Evolutionary conservation across 495 filamentous ascomycete genomes (phyloP).

Genomic region (Xylaria intraflava): DNA sequence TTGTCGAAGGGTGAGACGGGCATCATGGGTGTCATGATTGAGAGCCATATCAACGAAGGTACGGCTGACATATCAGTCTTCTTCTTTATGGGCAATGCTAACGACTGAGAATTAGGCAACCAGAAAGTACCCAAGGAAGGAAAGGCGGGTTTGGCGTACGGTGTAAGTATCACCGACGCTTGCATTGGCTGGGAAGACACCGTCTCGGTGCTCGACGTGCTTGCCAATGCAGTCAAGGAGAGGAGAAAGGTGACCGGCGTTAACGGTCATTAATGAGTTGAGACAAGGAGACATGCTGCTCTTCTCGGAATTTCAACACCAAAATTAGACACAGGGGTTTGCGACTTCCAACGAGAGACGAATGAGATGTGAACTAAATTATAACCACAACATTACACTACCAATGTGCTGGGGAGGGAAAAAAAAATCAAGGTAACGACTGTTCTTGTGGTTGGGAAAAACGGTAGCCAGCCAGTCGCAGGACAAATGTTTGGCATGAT

Average conservation of each 20-base stretch:
- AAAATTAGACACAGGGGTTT: neutral
- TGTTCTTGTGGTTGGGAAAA: too few relatives aligned
- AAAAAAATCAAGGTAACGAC: neutral
- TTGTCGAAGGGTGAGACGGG: slow-evolving; percentile 74
- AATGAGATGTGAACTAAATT: too few relatives aligned
- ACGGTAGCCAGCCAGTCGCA: too few relatives aligned
- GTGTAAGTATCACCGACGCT: slow-evolving; percentile 95
- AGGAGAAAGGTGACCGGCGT: slow-evolving; percentile 44
- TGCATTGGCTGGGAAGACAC: slow-evolving; percentile 96
- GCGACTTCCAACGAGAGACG: neutral
- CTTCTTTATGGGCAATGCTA: neutral
- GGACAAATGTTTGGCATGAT: neutral
- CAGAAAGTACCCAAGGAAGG: slow-evolving; percentile 92
- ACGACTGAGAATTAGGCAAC: slow-evolving; percentile 48
- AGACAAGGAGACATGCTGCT: neutral
- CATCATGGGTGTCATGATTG: slow-evolving; percentile 99
- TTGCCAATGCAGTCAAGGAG: slow-evolving; percentile 76
- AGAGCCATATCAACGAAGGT: slow-evolving; percentile 95
- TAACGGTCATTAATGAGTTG: neutral
- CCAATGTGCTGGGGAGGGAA: neutral
- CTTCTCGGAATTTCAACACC: neutral
- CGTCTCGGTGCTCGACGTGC: slow-evolving; percentile 64
- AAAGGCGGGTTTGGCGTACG: slow-evolving; percentile 82
- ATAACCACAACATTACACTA: too few relatives aligned
- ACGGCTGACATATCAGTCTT: slow-evolving; percentile 10